Evolutionary conservation across 2,329 filamentous ascomycete species (phyloP).

Genomic region (Pseudogymnoascus sp.): DNA sequence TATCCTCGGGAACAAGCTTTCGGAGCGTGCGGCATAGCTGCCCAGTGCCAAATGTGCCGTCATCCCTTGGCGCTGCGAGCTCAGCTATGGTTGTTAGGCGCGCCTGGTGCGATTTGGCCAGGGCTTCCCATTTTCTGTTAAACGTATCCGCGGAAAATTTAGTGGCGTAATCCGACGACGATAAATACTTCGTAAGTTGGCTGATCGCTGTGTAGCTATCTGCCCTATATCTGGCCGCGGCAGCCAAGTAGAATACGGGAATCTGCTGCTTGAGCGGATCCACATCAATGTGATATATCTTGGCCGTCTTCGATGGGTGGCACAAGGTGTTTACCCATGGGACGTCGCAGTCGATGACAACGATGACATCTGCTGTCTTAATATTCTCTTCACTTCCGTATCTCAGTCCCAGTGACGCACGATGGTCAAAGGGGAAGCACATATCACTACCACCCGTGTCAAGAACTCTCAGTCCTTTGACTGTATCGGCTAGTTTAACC

Average conservation of each 20-base stretch:
- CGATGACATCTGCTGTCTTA: slow-evolving; percentile 69
- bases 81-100: slow-evolving; percentile 50
- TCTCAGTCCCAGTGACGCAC: slow-evolving; percentile 58
- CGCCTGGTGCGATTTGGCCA: slow-evolving; percentile 50
- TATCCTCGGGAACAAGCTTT: slow-evolving; percentile 49
- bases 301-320: slow-evolving; percentile 43
- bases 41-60: slow-evolving; percentile 52
- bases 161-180: slow-evolving; percentile 35
- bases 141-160: slow-evolving; percentile 33
- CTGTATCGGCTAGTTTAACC: slow-evolving; percentile 57
- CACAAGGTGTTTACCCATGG: slow-evolving; percentile 83
- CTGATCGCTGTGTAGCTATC: slow-evolving; percentile 56
- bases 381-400: slow-evolving; percentile 70
- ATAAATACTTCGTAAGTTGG: slow-evolving; percentile 59
- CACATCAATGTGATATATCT: slow-evolving; percentile 56
- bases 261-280: slow-evolving; percentile 64
- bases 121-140: slow-evolving; percentile 40
- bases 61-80: slow-evolving; percentile 46
- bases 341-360: slow-evolving; percentile 79
- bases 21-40: slow-evolving; percentile 42
- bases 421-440: slow-evolving; percentile 68
- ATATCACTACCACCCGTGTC: slow-evolving; percentile 74
- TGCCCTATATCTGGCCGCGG: slow-evolving; percentile 57
- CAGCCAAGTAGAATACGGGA: slow-evolving; percentile 63
- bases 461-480: slow-evolving; percentile 62